phyloP scores from a whole-genome alignment of 805 yeast species.

The Metschnikowia bowlesiae region DNA sequence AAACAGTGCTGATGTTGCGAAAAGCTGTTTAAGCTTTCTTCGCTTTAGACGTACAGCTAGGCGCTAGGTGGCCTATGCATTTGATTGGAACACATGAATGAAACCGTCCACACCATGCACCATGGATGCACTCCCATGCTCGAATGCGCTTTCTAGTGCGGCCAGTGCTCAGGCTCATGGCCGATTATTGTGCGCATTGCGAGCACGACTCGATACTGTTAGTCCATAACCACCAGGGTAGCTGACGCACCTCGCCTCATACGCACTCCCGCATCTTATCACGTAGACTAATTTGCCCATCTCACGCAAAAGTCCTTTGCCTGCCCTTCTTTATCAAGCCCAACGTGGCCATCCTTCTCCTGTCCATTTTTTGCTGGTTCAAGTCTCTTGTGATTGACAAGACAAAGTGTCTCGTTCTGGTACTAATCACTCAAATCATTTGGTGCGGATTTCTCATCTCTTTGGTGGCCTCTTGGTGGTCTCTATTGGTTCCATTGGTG shows the following conservation, averaged over 20 bases:
- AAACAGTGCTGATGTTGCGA: not conserved
- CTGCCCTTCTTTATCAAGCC: not conserved
- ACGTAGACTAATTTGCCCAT: not conserved
- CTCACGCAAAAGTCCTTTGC: not conserved
- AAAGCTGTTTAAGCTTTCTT: not conserved
- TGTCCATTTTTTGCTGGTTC: not conserved
- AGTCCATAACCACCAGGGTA: slow-evolving; percentile 3
- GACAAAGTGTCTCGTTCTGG: too few relatives aligned
- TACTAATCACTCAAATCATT: too few relatives aligned
- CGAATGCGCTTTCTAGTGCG: not conserved
- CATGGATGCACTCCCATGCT: not conserved
- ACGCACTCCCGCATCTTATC: slow-evolving; percentile 2
- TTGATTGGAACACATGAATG: not conserved
- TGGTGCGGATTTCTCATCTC: too few relatives aligned
- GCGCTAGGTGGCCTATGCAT: not conserved
- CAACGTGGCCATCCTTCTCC: not conserved
- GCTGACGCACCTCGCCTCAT: not conserved
- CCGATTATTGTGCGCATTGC: not conserved
- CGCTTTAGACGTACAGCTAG: not conserved
- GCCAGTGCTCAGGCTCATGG: not conserved
- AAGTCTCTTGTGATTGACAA: not conserved
- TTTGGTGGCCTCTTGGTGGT: too few relatives aligned
- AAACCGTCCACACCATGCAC: not conserved
- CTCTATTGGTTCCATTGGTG: too few relatives aligned
- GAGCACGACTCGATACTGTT: slow-evolving; percentile 1